Base-by-base conservation (phyloP, 441 rosid species). In the Raphanus hybrid region DNA sequence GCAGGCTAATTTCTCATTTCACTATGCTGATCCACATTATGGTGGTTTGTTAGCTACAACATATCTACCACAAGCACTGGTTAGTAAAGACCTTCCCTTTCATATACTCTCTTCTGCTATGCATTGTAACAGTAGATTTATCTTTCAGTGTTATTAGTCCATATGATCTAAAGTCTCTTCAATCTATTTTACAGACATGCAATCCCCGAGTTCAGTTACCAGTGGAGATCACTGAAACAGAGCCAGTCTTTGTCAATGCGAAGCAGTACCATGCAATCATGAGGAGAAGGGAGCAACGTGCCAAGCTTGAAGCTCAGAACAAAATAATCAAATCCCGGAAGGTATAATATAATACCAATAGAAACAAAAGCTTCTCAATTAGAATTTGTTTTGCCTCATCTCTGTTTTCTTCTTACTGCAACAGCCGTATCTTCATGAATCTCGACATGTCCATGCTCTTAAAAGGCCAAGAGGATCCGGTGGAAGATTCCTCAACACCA, bases 391-490 rank as follows among this genome's bases (percentile, higher is more conserved):
- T n/a, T n/a, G n/a, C n/a, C 73, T 78, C 75, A 78, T 78, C 29
- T 68, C 23, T 55, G 54, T 52, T 52, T 72, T 67, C n/a, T 67
- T 37, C 4, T 77, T 45, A 48, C 20, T 67, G 20, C 35, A 74
- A 80, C 85, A 93, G 96, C 94, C 94, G 0, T 93, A 91, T 75
- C 94, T 91, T 75, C 98, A 91, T 0, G 94, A 93, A 81, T 91
- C 98, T 66, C 89, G 98, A 60, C 98, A 91, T 76, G 79, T 82
- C 71, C 98, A 93, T 78, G 97, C 98, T 39, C 73, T 91, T 50
- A 86, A 87, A 79, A 88, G 98, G 81, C 90, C 91, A 9, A 87
- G 98, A 75, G 97, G 98, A 45, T 85, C 91, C 1, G 91, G 97
- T 16, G 98, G 97, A 29, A 90, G 92, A 57, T 93, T 93, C 78